Base-by-base conservation (phyloP, 2,329 filamentous ascomycete genomes). In the Didymosphaeria variabile region DNA sequence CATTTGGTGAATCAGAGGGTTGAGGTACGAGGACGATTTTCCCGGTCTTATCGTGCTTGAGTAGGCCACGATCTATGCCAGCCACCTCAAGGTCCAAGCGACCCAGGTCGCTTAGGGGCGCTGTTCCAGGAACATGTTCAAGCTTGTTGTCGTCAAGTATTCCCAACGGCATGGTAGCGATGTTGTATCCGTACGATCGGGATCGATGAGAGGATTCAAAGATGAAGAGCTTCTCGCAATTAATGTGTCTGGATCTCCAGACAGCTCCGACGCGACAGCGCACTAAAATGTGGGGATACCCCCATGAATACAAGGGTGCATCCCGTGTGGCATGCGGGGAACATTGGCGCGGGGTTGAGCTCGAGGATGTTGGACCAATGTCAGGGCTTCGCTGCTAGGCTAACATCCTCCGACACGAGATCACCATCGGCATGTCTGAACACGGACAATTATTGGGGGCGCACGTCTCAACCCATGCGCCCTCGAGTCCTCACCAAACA, bases 21-120 rank as follows among this genome's bases (percentile, higher is more conserved):
- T 86, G 84, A 1, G 84, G 85, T 19, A 85, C 83, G 57, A 86
- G 76, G 31, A 84, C 79, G 8, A 81, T 84, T 44, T 72, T 57
- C 26, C 77, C 79, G 3, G 63, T 63, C 12, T 61, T 36, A 57
- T 71, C 69, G 42, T 70, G 69, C 53, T 71, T 71, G 36, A 71
- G 64, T 19, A 69, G 58, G 6, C 55, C 55, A 23, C 57, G 58
- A 40, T 69, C 67, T 23, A 69, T 54, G 17, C 60, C 67, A 2
- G 61, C 53, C 36, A 67, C 19, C 45, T 69, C 67, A 5, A 65
- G 52, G 49, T 71, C 65, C 17, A 56, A 32, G 1, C 66, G 56
- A 7, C 64, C 61, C n/a, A 71, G 40, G 44, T 71, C 66, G 53
- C 57, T 68, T n/a, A 71, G 52, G 1, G 67, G 69, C 2, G 69